Base-by-base conservation (phyloP, 805 yeast genomes). In the Monosporozyma aquatica region DNA sequence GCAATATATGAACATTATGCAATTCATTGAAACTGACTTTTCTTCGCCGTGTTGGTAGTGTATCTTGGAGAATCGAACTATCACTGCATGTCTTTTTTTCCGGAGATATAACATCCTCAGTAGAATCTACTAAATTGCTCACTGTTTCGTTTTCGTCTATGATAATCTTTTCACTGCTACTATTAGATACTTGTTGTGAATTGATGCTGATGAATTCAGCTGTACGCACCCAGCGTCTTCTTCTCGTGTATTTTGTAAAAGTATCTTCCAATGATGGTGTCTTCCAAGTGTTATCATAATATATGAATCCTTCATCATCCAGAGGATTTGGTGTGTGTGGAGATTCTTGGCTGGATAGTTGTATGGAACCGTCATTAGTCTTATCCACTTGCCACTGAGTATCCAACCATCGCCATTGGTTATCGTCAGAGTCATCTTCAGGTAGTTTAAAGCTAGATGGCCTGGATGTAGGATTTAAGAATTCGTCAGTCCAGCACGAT, bases 401-500 rank as follows among this genome's bases (percentile, higher is more conserved):
- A 61, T 92, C 97, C 15, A 89, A 86, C 97, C 97, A 92, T 58
- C 83, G 74, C 97, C 97, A 92, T 17, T 72, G 69, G 70, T 89
- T 78, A 6, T 84, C 86, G 5, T 79, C 71, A 14, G 72, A 72
- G 15, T 69, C 74, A 33, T 82, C 76, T 45, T 80, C 86, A 3
- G 98, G 97, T 44, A 90, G 68, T 58, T 79, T 77, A 63, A 90
- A 90, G 15, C 71, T 65, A 5, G 82, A 92, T 15, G 89, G 80
- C 7, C 87, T 70, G 5, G 82, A 77, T 1, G 86, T 75, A 58
- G 87, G 95, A 61, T 89, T 90, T 48, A 87, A 68, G 56, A 87
- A 89, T 61, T 89, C 97, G 59, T 90, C 98, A 0, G 97, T 89
- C 97, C 97, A 90, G 3, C 97, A 82, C 0, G 95, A 80, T 58